Evolutionary conservation across 2,329 filamentous ascomycete genomes (phyloP).

Genomic region (Aspergillus tanneri): DNA sequence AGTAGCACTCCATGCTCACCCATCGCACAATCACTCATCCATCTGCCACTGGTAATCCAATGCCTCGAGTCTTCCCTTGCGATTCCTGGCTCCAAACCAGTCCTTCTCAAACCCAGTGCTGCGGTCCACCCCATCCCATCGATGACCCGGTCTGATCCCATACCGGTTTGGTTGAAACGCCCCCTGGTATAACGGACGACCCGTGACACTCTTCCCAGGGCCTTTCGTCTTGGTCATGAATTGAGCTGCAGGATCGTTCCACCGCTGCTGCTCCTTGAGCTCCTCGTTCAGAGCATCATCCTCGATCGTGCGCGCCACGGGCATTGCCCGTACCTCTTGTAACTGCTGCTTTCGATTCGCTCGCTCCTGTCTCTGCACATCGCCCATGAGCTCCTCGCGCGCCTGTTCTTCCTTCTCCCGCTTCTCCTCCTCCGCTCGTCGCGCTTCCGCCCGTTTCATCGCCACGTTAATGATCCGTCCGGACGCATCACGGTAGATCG

Average conservation of each 20-base stretch:
- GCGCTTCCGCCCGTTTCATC: constrained; percentile 83
- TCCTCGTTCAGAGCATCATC: constrained; percentile 84
- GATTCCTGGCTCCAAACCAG: constrained; percentile 85
- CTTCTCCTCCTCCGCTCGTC: constrained; percentile 73
- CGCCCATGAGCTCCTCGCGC: constrained; percentile 72
- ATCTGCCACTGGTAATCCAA: constrained; percentile 94
- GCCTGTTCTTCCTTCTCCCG: constrained; percentile 63
- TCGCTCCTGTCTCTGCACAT: constrained; percentile 74
- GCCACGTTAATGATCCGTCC: constrained; percentile 91
- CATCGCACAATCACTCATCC: constrained; percentile 63
- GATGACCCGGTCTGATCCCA: constrained; percentile 84
- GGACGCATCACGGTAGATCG: constrained; percentile 91
- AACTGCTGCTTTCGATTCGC: constrained; percentile 65
- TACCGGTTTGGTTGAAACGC: constrained; percentile 87
- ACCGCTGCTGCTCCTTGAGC: constrained; percentile 71
- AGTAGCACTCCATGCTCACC: too few relatives aligned
- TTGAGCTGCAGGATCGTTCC: constrained; percentile 90
- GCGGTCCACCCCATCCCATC: constrained; percentile 96
- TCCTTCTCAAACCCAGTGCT: constrained; percentile 91
- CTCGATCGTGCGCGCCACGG: constrained; percentile 74
- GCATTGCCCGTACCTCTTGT: constrained; percentile 78
- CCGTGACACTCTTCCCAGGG: constrained; percentile 47
- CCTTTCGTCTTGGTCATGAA: constrained; percentile 63
- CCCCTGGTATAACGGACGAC: constrained; percentile 72
- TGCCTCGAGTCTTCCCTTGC: constrained; percentile 70